These are phyloP conservation scores for Leptodontidium sp. DNA, from an alignment of 2,329 filamentous ascomycete species.

Conservation along the genomic window DNA sequence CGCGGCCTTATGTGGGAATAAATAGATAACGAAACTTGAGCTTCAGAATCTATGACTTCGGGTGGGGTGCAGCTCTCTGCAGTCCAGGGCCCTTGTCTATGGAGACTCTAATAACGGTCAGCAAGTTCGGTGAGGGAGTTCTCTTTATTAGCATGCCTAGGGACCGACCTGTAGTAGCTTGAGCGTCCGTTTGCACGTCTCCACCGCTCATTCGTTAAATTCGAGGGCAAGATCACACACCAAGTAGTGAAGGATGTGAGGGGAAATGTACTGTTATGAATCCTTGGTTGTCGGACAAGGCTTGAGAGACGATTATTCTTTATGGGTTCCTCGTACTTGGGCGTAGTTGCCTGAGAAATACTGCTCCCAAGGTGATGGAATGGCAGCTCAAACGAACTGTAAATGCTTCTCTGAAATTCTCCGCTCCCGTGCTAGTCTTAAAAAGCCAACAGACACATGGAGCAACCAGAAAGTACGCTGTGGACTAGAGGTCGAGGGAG, in stretches of 20 bases:
- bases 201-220: slow-evolving; percentile 57
- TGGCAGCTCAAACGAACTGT: slow-evolving; percentile 39
- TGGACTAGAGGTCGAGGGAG: slow-evolving; percentile 44
- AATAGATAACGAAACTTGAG: slow-evolving; percentile 37
- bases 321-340: slow-evolving; percentile 28
- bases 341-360: slow-evolving; percentile 30
- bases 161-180: slow-evolving; percentile 52
- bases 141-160: slow-evolving; percentile 60
- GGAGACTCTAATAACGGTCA: slow-evolving; percentile 40
- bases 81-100: slow-evolving; percentile 37
- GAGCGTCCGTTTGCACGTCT: slow-evolving; percentile 56
- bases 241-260: slow-evolving; percentile 25
- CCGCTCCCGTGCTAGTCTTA: slow-evolving; percentile 43
- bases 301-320: slow-evolving; percentile 30
- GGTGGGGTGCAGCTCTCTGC: slow-evolving; percentile 40
- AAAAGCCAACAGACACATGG: slow-evolving; percentile 39
- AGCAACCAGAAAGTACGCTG: slow-evolving; percentile 41
- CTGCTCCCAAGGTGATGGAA: slow-evolving; percentile 36
- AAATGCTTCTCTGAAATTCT: slow-evolving; percentile 43
- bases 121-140: slow-evolving; percentile 51
- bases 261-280: slow-evolving; percentile 28
- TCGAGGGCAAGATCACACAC: slow-evolving; percentile 53
- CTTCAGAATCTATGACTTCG: slow-evolving; percentile 39
- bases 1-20: slow-evolving; percentile 37
- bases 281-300: slow-evolving; percentile 27